phyloP scores from a whole-genome alignment of 2,329 filamentous ascomycete species.

The Ophiosphaerella herpotricha region DNA sequence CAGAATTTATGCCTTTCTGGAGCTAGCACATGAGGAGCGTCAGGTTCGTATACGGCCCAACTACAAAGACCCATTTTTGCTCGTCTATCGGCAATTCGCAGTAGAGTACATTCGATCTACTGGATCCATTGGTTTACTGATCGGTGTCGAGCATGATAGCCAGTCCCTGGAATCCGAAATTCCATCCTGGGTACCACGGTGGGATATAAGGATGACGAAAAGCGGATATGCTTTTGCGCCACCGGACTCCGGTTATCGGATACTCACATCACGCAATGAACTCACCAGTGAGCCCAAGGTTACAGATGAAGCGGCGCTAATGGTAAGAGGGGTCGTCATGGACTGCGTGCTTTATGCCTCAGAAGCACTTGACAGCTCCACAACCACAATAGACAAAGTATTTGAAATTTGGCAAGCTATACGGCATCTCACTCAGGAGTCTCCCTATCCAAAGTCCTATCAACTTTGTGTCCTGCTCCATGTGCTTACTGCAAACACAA shows the following conservation, averaged over 20 bases:
- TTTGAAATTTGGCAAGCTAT: neutral
- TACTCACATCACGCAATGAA: slow-evolving; percentile 1
- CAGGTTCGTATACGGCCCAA: slow-evolving; percentile 6
- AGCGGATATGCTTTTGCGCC: slow-evolving; percentile 6
- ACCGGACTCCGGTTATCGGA: slow-evolving; percentile 2
- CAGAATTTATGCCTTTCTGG: slow-evolving; percentile 15
- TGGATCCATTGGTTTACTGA: slow-evolving; percentile 6
- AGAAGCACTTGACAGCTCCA: neutral
- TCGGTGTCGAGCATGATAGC: slow-evolving; percentile 7
- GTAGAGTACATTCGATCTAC: slow-evolving; percentile 1
- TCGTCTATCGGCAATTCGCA: slow-evolving; percentile 14
- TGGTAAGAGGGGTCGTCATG: neutral
- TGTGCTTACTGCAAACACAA: neutral
- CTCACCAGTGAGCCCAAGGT: neutral
- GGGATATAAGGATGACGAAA: slow-evolving; percentile 7
- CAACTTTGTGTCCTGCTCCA: neutral
- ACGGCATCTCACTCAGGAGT: neutral
- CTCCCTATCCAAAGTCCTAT: neutral
- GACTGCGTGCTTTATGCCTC: slow-evolving; percentile 1
- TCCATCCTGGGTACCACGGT: slow-evolving; percentile 12
- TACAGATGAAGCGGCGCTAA: neutral
- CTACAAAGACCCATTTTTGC: slow-evolving; percentile 7
- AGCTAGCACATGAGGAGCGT: slow-evolving; percentile 2
- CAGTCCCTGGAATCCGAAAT: neutral
- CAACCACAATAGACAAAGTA: neutral